Base-by-base conservation (phyloP, 2,329 filamentous ascomycete genomes). In the Penicillium paneum region DNA sequence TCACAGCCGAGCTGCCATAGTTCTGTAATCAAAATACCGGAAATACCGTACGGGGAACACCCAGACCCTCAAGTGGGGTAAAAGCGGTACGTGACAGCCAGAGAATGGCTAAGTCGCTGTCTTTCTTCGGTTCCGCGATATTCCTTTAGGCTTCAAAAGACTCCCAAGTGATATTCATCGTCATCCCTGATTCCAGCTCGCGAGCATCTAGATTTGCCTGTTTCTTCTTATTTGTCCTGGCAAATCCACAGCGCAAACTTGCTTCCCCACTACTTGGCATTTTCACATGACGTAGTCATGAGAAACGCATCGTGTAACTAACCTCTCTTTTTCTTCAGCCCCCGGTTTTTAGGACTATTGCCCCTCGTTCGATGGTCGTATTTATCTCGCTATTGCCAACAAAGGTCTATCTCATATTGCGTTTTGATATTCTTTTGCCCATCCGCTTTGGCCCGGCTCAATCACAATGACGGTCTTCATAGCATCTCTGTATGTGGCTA, bases 391-490 rank as follows among this genome's bases (percentile, higher is more conserved):
- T 34, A 44, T 52, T 47, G 15, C 24, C 36, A 24, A 28, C n/a
- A 28, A 52, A 49, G 24, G 17, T 54, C 31, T 28, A 12, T 35
- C 24, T 53, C 34, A 36, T 46, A 12, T 36, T 34, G 44, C 31
- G 26, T 35, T 41, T 42, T 21, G 45, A 50, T 49, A 54, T 57
- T 53, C 21, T 43, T 39, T 28, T 28, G 52, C 42, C 54, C 53
- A 43, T 52, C 54, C 26, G 21, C 44, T 29, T 29, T 54, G 48
- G 47, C 44, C 19, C 45, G 56, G 49, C 57, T 41, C 39, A 29
- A 50, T 55, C 60, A 71, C 54, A 57, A 85, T 85, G 83, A 83
- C 82, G 7, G 78, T 83, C 68, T 83, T 84, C 61, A 79, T 84
- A 47, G 81, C 79, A 52, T 83, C 82, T 31, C 75, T 85, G 80